Base-by-base conservation (phyloP, 441 rosid genomes). In the Oxalis stricta region DNA sequence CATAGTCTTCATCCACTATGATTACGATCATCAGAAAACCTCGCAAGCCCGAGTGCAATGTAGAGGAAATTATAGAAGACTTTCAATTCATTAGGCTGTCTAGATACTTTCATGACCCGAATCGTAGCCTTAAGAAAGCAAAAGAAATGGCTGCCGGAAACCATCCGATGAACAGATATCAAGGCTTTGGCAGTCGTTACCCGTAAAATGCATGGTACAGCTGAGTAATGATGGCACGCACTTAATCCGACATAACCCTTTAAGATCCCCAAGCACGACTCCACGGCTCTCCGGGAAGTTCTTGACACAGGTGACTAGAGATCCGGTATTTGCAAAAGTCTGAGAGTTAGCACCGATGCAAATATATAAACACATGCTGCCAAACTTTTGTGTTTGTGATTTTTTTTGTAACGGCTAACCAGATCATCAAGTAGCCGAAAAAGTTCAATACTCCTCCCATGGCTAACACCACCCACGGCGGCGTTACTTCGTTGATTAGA, bases 191-290 rank as follows among this genome's bases (percentile, higher is more conserved):
- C n/a, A 44, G 41, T 78, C 53, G 3, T 71, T 61, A 1, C 77
- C n/a, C 83, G 24, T 75, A 68, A 18, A 73, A 35, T 19, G 79
- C 87, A 53, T 53, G 82, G 58, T 42, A 82, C 1, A 78, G 17
- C 20, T 75, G 84, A 0, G 84, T 69, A 10, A 82, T 39, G 24
- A 82, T 75, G 4, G 82, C 78, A 2, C 92, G n/a, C 82, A 23
- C 84, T 78, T 5, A 82, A 58, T 29, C 87, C 82, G 14, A 78
- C 76, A 23, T 58, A 71, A 0, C 82, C 81, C 43, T 73, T 78
- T 56, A 76, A 47, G 18, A 82, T 56, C 29, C 87, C 87, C 29
- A 82, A 53, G 38, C n/a, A 78, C 69, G 28, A 65, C 61, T 11
- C 87, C 92, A 28, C 82, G 53, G 47, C 71, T 65, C 28, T 73